These are phyloP conservation scores for Nothophytophthora sp. DNA, from an alignment of 352 stramenopile species.

Conservation along the genomic window DNA sequence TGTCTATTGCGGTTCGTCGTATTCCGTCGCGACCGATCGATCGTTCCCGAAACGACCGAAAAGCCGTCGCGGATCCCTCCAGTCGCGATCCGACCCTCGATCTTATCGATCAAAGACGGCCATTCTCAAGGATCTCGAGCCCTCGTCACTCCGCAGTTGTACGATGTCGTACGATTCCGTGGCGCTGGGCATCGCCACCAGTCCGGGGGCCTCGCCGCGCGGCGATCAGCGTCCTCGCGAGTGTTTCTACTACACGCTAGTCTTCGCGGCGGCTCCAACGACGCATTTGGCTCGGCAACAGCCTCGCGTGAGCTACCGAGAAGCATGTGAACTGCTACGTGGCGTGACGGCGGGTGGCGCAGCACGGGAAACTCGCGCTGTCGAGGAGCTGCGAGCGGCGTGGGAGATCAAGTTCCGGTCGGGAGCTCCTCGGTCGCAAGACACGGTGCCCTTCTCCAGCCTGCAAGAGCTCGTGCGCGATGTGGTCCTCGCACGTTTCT, in stretches of 20 bases:
- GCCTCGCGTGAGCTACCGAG: slow-evolving; percentile 47
- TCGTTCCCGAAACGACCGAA: slow-evolving; percentile 1
- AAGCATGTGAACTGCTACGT: slow-evolving; percentile 52
- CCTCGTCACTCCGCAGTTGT: neutral
- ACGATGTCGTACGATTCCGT: slow-evolving; percentile 50
- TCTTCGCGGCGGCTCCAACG: slow-evolving; percentile 39
- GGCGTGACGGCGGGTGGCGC: slow-evolving; percentile 47
- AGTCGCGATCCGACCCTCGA: slow-evolving; percentile 9
- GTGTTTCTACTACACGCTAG: slow-evolving; percentile 75
- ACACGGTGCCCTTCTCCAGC: slow-evolving; percentile 51
- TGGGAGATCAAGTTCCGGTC: slow-evolving; percentile 78
- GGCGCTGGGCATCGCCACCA: slow-evolving; percentile 31
- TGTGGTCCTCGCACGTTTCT: slow-evolving; percentile 68
- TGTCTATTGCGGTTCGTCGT: slow-evolving; percentile 1
- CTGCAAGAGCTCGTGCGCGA: slow-evolving; percentile 73
- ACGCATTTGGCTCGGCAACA: neutral
- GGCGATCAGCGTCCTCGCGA: slow-evolving; percentile 21
- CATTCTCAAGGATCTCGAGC: too few relatives aligned
- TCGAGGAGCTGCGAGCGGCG: slow-evolving; percentile 50
- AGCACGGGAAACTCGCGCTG: slow-evolving; percentile 37
- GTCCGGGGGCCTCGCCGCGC: slow-evolving; percentile 48
- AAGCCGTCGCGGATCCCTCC: neutral
- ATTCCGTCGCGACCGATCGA: slow-evolving; percentile 12
- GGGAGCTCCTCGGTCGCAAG: slow-evolving; percentile 32
- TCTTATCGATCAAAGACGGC: neutral